phyloP scores from a whole-genome alignment of 306 rosid species.

The Leucaena leucocephala region DNA sequence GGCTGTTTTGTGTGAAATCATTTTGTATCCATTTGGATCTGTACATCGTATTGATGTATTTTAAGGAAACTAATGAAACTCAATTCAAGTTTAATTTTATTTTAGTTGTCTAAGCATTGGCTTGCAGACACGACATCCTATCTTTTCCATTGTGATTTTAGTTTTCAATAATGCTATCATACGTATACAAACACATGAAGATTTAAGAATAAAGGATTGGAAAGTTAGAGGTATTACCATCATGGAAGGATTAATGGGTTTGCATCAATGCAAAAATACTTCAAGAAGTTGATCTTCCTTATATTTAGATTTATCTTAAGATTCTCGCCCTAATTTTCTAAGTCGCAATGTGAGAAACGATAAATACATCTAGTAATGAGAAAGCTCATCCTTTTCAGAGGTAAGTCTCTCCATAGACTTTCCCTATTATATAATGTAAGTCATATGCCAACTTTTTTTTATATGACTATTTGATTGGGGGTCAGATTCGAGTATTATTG shows the following conservation, averaged over 20 bases:
- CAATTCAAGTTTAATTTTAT: conserved; percentile 1
- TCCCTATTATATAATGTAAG: neutral
- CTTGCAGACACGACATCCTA: neutral
- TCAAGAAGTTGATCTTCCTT: neutral
- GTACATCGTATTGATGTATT: conserved; percentile 17
- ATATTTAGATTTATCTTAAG: neutral
- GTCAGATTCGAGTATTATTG: too few species aligned
- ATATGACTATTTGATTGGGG: too few species aligned
- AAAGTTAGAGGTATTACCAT: neutral
- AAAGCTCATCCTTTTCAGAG: neutral
- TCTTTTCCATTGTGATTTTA: conserved; percentile 12
- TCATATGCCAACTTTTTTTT: neutral
- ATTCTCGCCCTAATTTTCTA: neutral
- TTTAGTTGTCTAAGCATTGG: conserved; percentile 15
- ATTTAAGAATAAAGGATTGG: neutral
- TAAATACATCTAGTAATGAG: neutral
- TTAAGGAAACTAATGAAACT: conserved; percentile 17
- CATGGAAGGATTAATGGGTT: neutral
- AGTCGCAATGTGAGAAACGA: neutral
- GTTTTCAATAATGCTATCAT: neutral
- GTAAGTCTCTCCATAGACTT: neutral
- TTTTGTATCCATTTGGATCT: conserved; percentile 11
- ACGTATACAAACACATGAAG: neutral
- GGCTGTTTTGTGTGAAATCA: conserved; percentile 3
- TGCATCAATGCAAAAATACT: conserved; percentile 12